Evolutionary conservation across 2,329 filamentous ascomycete genomes (phyloP).

Genomic region (Lomentospora prolificans): DNA sequence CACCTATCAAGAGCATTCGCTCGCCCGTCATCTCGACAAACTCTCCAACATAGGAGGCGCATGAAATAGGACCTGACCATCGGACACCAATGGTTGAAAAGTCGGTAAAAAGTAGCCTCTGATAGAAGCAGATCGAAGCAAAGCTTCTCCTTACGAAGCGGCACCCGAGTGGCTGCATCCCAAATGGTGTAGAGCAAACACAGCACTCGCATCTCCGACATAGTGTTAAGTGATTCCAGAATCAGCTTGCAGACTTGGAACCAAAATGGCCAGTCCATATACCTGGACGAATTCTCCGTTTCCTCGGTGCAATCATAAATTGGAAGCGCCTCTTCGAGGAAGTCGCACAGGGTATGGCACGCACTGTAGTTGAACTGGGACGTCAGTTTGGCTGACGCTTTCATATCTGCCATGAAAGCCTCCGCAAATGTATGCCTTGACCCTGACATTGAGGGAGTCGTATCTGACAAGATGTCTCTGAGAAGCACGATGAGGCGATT

Average conservation of each 20-base stretch:
- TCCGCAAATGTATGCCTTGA: slow-evolving; percentile 64
- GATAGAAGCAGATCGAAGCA: slow-evolving; percentile 69
- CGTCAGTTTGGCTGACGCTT: slow-evolving; percentile 62
- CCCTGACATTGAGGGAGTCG: slow-evolving; percentile 24
- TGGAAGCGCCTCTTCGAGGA: slow-evolving; percentile 70
- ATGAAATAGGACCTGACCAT: slow-evolving; percentile 94
- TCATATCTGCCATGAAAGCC: slow-evolving; percentile 63
- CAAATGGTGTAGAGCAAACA: slow-evolving; percentile 74
- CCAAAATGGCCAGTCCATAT: slow-evolving; percentile 79
- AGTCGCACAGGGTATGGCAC: slow-evolving; percentile 85
- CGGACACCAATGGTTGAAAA: slow-evolving; percentile 91
- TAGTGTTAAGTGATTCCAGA: slow-evolving; percentile 73
- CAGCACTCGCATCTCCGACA: slow-evolving; percentile 78
- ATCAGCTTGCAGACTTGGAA: slow-evolving; percentile 69
- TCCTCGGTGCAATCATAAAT: slow-evolving; percentile 44
- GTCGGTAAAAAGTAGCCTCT: slow-evolving; percentile 64
- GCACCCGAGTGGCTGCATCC: slow-evolving; percentile 59
- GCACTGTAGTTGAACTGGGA: slow-evolving; percentile 74
- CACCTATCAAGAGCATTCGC: slow-evolving; percentile 57
- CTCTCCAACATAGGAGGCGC: slow-evolving; percentile 79
- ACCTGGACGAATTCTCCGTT: slow-evolving; percentile 28
- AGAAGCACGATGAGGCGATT: slow-evolving; percentile 76
- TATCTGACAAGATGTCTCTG: slow-evolving; percentile 61
- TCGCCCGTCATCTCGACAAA: slow-evolving; percentile 66
- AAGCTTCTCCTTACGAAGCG: slow-evolving; percentile 56